Percentiles rank a stretch among this genome's conserved stretches.
phyloP scores from a whole-genome alignment of 2,329 filamentous ascomycete genomes.

The Plenodomus lindquistii region DNA sequence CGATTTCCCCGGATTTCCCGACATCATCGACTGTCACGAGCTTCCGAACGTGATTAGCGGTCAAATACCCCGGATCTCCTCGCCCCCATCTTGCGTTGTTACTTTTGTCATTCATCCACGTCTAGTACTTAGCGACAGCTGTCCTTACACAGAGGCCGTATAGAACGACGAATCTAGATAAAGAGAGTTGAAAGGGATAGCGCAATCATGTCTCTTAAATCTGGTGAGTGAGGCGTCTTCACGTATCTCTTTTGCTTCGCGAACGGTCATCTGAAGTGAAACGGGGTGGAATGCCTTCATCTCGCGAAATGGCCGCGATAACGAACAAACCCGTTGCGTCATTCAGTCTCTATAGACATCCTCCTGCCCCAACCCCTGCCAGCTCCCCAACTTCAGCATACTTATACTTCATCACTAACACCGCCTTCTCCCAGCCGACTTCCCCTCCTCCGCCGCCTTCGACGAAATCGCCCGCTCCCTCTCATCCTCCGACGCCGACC shows the following conservation, averaged over 20 bases:
- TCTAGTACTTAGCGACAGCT: background rate
- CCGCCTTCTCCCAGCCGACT: constrained; percentile 54
- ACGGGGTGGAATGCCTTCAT: background rate
- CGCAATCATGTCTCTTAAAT: constrained; percentile 34
- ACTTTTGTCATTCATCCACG: background rate
- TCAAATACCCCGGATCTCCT: constrained; percentile 17
- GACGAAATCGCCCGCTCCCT: constrained; percentile 81
- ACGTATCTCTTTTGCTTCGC: background rate
- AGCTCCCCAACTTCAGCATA: background rate
- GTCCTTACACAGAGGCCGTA: too few relatives aligned
- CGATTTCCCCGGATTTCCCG: constrained; percentile 12
- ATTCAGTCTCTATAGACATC: background rate
- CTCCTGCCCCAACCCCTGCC: background rate
- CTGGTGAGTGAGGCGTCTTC: constrained; percentile 14
- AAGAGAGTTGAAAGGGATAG: constrained; percentile 1
- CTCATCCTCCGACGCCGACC: constrained; percentile 68
- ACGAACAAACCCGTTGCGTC: background rate
- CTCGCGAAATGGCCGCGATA: background rate
- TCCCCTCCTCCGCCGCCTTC: constrained; percentile 89
- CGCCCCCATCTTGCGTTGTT: background rate
- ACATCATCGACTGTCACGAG: constrained; percentile 26
- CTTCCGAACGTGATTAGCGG: constrained; percentile 17
- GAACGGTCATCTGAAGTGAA: too few relatives aligned
- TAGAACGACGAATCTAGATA: background rate
- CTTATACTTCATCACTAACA: background rate